Evolutionary conservation across 176 grass and related monocot species (phyloP).

Genomic region (Carex cristatella): DNA sequence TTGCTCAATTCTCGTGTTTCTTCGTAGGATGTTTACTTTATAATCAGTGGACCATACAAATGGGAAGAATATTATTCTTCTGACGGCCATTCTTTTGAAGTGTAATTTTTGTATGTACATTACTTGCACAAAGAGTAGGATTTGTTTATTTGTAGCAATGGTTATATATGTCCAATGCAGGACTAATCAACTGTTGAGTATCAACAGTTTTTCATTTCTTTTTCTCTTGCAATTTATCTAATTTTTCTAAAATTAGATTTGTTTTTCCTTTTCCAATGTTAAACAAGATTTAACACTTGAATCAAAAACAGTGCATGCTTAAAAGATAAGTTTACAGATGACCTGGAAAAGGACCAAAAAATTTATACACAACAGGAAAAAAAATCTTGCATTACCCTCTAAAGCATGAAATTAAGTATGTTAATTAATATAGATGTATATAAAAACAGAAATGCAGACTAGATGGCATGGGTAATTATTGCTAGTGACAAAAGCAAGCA

Average conservation of each 20-base stretch:
- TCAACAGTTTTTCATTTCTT: not conserved
- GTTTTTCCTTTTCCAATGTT: not conserved
- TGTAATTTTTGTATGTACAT: not conserved
- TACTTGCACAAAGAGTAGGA: not conserved
- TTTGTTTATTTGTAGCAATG: not conserved
- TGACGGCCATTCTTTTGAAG: not conserved
- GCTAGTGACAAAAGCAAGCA: not conserved
- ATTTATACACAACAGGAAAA: not conserved
- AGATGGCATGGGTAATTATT: not conserved
- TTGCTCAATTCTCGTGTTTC: not conserved
- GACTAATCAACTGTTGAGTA: not conserved
- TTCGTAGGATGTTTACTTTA: not conserved
- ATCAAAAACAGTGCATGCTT: not conserved
- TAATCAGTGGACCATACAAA: not conserved
- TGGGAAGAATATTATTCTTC: not conserved
- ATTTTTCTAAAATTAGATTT: not conserved
- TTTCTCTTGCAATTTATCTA: not conserved
- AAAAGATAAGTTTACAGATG: not conserved
- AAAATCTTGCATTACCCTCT: not conserved
- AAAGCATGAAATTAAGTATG: not conserved
- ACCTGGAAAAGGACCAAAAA: not conserved
- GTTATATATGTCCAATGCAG: not conserved
- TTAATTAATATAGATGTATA: not conserved
- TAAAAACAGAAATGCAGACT: not conserved
- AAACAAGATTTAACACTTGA: not conserved